phyloP scores from a whole-genome alignment of 2,329 filamentous ascomycete genomes.

The Samsoniella hepiali region DNA sequence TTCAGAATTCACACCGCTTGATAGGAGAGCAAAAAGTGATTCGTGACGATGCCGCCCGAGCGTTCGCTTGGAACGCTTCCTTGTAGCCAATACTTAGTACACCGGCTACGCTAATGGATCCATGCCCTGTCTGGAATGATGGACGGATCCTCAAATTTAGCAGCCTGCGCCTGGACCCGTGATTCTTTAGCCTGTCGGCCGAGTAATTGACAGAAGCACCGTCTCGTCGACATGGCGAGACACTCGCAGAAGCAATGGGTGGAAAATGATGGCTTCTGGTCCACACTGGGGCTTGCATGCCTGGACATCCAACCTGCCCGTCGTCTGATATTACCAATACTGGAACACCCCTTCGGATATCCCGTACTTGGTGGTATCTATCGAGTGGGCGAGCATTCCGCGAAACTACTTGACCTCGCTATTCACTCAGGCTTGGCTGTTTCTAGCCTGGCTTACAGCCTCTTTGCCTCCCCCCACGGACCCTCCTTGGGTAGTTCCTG shows the following conservation, averaged over 20 bases:
- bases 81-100: neutral
- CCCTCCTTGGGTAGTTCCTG: neutral
- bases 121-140: neutral
- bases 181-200: constrained; percentile 3
- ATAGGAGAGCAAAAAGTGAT: neutral
- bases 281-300: constrained; percentile 1
- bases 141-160: neutral
- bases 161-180: neutral
- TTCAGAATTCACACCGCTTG: constrained; percentile 8
- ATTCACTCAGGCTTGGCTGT: neutral
- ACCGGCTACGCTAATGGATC: neutral
- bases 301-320: neutral
- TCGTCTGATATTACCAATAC: constrained; percentile 12
- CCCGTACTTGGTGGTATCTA: neutral
- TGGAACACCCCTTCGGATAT: neutral
- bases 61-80: constrained; percentile 8
- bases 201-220: neutral
- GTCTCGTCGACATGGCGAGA: neutral
- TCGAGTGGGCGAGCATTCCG: constrained; percentile 4
- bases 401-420: neutral
- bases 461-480: neutral
- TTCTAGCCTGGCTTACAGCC: neutral
- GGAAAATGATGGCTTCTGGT: neutral
- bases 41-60: neutral
- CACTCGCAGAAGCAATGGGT: no score